A percentile compares a stretch with the other conserved stretches of the same genome.
These are phyloP conservation scores for Pseudogymnoascus sp. DNA, from an alignment of 2,329 filamentous ascomycete genomes.

Conservation along the genomic window DNA sequence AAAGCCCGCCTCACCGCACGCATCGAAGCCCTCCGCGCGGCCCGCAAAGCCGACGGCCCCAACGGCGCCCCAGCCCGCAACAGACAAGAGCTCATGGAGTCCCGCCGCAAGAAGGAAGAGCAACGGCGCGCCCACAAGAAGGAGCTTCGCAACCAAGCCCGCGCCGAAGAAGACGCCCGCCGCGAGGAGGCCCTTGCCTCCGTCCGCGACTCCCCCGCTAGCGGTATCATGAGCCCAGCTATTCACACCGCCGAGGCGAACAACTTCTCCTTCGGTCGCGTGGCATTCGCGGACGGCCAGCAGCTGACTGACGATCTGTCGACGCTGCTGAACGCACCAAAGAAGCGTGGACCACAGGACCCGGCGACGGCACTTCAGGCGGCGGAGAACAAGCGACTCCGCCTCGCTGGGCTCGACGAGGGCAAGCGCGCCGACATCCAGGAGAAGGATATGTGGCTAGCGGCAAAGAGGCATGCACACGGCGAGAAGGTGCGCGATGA, in stretches of 20 bases:
- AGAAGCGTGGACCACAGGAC: slow-evolving; percentile 77
- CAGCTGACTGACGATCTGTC: slow-evolving; percentile 64
- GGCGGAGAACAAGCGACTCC: slow-evolving; percentile 76
- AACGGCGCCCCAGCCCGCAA: slow-evolving; percentile 77
- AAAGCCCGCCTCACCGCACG: slow-evolving; percentile 71
- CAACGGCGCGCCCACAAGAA: slow-evolving; percentile 84
- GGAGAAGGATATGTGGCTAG: slow-evolving; percentile 91
- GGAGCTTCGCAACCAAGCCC: slow-evolving; percentile 66
- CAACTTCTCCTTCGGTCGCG: slow-evolving; percentile 81
- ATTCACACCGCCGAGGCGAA: slow-evolving; percentile 46
- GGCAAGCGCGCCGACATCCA: slow-evolving; percentile 78
- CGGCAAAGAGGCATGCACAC: slow-evolving; percentile 78
- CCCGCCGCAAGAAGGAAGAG: slow-evolving; percentile 77
- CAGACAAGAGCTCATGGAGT: slow-evolving; percentile 85
- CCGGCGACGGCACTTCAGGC: slow-evolving; percentile 77
- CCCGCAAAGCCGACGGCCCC: slow-evolving; percentile 76
- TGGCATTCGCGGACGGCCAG: slow-evolving; percentile 84
- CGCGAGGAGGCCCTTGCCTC: slow-evolving; percentile 52
- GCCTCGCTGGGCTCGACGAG: slow-evolving; percentile 65
- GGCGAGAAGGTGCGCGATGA: slow-evolving; percentile 87
- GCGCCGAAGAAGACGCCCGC: slow-evolving; percentile 66
- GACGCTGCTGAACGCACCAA: slow-evolving; percentile 54
- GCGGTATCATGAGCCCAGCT: slow-evolving; percentile 46
- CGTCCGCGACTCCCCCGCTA: slow-evolving; percentile 50
- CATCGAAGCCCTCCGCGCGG: slow-evolving; percentile 76